Percentiles rank a stretch among this genome's conserved stretches.
Evolutionary conservation across 306 rosid species (phyloP).

Genomic region (Fragaria ananassa): DNA sequence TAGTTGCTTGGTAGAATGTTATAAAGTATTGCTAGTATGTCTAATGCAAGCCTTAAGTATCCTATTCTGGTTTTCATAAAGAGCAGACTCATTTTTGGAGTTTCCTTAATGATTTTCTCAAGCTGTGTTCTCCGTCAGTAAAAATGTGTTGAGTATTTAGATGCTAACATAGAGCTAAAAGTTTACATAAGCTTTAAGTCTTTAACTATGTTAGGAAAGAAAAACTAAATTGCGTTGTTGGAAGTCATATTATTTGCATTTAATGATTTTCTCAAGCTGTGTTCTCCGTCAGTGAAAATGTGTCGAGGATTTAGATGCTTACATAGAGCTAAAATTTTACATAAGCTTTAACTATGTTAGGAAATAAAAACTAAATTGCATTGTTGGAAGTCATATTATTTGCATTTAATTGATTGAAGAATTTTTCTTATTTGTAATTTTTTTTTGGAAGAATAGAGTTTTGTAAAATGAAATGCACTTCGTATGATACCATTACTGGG

Average conservation of each 20-base stretch:
- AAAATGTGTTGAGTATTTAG: not conserved
- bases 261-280: not conserved
- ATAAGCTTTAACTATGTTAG: not conserved
- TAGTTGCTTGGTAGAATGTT: not conserved
- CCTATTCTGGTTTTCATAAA: not conserved
- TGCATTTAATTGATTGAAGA: not conserved
- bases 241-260: not conserved
- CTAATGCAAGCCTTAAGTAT: not conserved
- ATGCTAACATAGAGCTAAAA: not conserved
- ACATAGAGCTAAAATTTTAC: not conserved
- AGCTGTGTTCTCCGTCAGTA: not conserved
- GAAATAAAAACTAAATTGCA: not conserved
- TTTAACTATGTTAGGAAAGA: not conserved
- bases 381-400: not conserved
- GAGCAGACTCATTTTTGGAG: not conserved
- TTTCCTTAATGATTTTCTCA: not conserved
- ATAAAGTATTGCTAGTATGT: not conserved
- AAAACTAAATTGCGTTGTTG: not conserved
- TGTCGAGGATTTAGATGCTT: not conserved
- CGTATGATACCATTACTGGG: not conserved
- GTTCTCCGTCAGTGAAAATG: not conserved
- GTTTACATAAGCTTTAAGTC: not conserved
- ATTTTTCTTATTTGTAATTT: not conserved
- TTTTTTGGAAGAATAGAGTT: not conserved
- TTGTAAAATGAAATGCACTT: not conserved